A percentile compares a stretch with the other conserved stretches of the same genome.
These are phyloP conservation scores for Alloteropsis semialata DNA, from an alignment of 176 grass and related monocot genomes.

Conservation along the genomic window DNA sequence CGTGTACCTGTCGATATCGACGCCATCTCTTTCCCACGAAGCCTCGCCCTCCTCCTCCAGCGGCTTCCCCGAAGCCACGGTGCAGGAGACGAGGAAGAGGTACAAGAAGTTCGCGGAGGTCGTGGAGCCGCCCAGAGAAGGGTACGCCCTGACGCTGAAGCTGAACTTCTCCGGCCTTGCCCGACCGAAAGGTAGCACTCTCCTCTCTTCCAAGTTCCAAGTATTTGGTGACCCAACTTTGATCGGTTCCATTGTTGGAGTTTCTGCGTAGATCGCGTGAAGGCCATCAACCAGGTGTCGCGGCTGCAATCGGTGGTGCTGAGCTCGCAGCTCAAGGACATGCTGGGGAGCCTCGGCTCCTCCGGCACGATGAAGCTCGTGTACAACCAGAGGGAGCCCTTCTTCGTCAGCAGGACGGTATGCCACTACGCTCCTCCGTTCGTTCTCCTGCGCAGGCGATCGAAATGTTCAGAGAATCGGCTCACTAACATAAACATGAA, in stretches of 20 bases:
- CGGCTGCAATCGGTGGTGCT: slow-evolving; percentile 61
- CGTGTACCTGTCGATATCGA: slow-evolving; percentile 71
- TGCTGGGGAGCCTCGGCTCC: slow-evolving; percentile 49
- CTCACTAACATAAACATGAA: not conserved
- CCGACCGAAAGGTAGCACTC: slow-evolving; percentile 38
- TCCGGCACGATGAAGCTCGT: slow-evolving; percentile 63
- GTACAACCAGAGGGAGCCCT: slow-evolving; percentile 64
- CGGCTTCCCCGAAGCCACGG: slow-evolving; percentile 47
- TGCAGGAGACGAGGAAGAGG: slow-evolving; percentile 58
- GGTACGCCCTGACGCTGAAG: slow-evolving; percentile 67
- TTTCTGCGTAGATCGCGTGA: slow-evolving; percentile 44
- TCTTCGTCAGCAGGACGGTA: slow-evolving; percentile 86
- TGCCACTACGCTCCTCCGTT: too few species aligned
- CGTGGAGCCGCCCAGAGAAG: slow-evolving; percentile 60
- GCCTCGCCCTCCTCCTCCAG: slow-evolving; percentile 33
- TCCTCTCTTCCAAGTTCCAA: too few species aligned
- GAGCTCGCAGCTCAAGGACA: slow-evolving; percentile 67
- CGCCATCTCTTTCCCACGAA: slow-evolving; percentile 51
- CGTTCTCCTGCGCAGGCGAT: too few species aligned
- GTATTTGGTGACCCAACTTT: not conserved
- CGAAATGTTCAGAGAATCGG: not conserved
- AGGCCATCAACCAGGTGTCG: slow-evolving; percentile 59
- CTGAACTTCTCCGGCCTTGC: slow-evolving; percentile 70
- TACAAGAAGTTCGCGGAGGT: slow-evolving; percentile 52
- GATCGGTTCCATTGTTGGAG: not conserved